A percentile compares a stretch with the other conserved stretches of the same genome.
Conservation (phyloP, 2,329 filamentous ascomycete genomes). For the Magnaporthiopsis rhizophila region DNA sequence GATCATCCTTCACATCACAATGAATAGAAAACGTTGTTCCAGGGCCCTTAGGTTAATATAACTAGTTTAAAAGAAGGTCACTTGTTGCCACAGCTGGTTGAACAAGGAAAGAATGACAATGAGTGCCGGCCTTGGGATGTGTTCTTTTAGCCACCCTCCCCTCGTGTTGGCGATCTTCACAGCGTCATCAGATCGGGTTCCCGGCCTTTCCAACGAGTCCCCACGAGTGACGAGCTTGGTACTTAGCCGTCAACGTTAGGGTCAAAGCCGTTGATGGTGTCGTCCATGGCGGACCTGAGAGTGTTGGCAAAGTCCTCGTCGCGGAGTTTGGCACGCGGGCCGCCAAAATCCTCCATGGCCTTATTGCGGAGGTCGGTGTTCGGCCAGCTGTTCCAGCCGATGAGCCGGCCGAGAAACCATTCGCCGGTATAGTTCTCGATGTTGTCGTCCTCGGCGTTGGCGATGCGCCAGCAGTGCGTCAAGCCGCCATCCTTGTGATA, state of each 20-base stretch:
- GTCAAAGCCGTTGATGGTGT: not conserved
- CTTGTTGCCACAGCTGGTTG: no score
- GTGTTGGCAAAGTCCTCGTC: constrained; percentile 7
- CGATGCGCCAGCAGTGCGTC: constrained; percentile 16
- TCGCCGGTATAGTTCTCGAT: constrained; percentile 1
- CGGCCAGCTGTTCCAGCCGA: constrained; percentile 32
- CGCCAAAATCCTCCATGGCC: constrained; percentile 27
- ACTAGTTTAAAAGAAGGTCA: no score
- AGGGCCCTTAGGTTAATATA: no score
- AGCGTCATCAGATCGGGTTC: no score
- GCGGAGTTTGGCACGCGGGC: constrained; percentile 25
- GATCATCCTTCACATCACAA: no score
- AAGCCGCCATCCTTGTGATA: constrained; percentile 25
- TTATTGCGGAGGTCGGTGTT: constrained; percentile 23
- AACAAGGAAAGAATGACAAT: no score
- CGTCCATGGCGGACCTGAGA: constrained; percentile 2
- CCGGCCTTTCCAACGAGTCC: no score
- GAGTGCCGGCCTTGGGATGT: no score
- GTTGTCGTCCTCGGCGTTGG: not conserved
- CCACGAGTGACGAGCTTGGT: no score
- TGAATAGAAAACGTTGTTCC: no score
- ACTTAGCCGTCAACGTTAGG: not conserved
- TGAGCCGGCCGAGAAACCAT: constrained; percentile 14
- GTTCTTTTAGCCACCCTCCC: no score
- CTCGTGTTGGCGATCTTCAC: no score